Conservation (phyloP, 208 protist species). For the Trypanosoma theileri region DNA sequence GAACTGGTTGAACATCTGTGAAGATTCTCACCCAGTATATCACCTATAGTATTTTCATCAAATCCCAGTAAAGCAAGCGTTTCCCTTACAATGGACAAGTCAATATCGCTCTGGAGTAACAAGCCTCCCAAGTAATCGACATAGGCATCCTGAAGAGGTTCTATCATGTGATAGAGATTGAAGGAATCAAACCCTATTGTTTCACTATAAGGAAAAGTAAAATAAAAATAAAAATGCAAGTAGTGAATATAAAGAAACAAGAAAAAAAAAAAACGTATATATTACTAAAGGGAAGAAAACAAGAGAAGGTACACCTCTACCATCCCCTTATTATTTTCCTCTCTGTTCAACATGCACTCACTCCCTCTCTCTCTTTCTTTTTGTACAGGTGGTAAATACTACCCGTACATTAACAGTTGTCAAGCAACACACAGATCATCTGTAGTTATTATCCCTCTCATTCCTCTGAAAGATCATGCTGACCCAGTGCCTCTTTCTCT, state of each 20-base stretch:
- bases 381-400: too few relatives aligned
- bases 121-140: constrained; percentile 46
- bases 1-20: constrained; percentile 13
- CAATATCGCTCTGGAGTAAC: constrained; percentile 30
- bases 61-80: constrained; percentile 54
- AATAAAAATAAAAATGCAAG: not conserved
- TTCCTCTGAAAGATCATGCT: not conserved
- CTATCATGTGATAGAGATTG: constrained; percentile 32
- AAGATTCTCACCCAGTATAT: constrained; percentile 52
- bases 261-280: not conserved
- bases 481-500: not conserved
- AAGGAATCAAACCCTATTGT: not conserved
- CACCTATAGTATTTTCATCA: constrained; percentile 30
- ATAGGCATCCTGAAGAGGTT: constrained; percentile 50
- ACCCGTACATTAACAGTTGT: too few relatives aligned
- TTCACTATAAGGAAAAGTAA: not conserved
- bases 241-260: not conserved
- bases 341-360: too few relatives aligned
- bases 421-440: too few relatives aligned
- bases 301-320: not conserved
- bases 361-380: too few relatives aligned
- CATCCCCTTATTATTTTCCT: too few relatives aligned
- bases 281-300: constrained; percentile 1
- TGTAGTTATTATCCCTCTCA: not conserved
- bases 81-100: constrained; percentile 48